Percentiles rank a stretch among this genome's conserved stretches.
phyloP scores from a whole-genome alignment of 139 green algal species.

The Haematococcus lacustris region DNA sequence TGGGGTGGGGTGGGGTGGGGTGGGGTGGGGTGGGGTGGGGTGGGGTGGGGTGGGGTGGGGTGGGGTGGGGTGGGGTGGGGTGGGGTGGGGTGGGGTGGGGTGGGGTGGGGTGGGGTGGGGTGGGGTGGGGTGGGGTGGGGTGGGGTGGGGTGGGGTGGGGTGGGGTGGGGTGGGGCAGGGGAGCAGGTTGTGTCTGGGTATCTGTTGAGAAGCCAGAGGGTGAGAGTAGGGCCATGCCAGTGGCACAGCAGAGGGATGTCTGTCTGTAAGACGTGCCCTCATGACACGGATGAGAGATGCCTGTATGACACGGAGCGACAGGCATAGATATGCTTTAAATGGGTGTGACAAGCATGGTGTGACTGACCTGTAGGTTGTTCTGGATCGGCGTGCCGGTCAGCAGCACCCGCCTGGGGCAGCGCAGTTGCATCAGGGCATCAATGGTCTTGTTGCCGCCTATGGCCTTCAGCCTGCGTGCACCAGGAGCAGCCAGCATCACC shows the following conservation, averaged over 20 bases:
- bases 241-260: not conserved
- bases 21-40: no score
- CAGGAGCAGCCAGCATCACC: not conserved
- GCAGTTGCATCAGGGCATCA: constrained; percentile 48
- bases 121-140: no score
- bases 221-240: not conserved
- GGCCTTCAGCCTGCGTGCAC: constrained; percentile 65
- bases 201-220: no score
- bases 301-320: not conserved
- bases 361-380: constrained; percentile 61
- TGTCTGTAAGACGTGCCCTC: not conserved
- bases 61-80: no score
- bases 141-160: no score
- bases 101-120: no score
- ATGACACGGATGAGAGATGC: not conserved
- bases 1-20: no score
- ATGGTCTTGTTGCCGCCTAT: constrained; percentile 78
- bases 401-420: constrained; percentile 63
- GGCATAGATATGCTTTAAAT: not conserved
- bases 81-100: no score
- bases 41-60: no score
- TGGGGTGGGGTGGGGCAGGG: no score
- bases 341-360: not conserved
- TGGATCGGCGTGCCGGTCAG: constrained; percentile 72
- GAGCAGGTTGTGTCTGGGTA: no score